A percentile compares a stretch with the other conserved stretches of the same genome.
These are phyloP conservation scores for Rhizoclosmatium sp. DNA, from an alignment of 192 early-diverging fungal species.

Conservation along the genomic window DNA sequence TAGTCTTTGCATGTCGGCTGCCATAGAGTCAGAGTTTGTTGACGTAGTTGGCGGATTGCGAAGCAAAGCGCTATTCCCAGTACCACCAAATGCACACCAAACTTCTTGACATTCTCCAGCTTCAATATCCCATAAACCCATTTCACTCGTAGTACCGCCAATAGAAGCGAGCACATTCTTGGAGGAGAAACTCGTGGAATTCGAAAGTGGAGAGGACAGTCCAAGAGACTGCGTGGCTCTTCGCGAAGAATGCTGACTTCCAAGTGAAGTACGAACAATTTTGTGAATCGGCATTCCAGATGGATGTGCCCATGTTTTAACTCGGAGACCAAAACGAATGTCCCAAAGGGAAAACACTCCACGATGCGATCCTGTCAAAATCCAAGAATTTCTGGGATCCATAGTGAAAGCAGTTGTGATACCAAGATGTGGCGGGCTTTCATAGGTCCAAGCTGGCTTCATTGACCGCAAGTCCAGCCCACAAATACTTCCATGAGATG, in stretches of 20 bases:
- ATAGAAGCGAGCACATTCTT: conserved; percentile 70
- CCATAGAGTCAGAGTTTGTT: not conserved
- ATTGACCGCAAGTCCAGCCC: conserved; percentile 80
- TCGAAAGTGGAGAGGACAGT: not conserved
- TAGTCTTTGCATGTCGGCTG: conserved; percentile 35
- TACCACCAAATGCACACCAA: conserved; percentile 62
- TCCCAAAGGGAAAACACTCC: conserved; percentile 84
- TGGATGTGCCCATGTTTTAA: conserved; percentile 82
- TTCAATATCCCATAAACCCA: conserved; percentile 85
- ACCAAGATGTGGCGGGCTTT: conserved; percentile 56
- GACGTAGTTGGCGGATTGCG: not conserved
- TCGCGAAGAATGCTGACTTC: not conserved
- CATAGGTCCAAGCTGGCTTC: conserved; percentile 68
- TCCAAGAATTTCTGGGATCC: conserved; percentile 69
- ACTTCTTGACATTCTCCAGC: conserved; percentile 73
- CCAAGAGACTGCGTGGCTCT: not conserved
- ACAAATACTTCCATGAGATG: conserved; percentile 72
- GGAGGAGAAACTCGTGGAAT: conserved; percentile 1
- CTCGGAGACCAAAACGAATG: conserved; percentile 73
- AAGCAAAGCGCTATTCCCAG: not conserved
- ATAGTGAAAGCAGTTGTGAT: conserved; percentile 71
- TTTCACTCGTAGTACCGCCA: conserved; percentile 69
- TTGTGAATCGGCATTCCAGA: conserved; percentile 66
- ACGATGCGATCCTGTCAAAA: conserved; percentile 76
- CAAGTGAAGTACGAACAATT: conserved; percentile 1